Evolutionary conservation across 2,329 filamentous ascomycete genomes (phyloP).

Genomic region (Hypoxylon sp.): DNA sequence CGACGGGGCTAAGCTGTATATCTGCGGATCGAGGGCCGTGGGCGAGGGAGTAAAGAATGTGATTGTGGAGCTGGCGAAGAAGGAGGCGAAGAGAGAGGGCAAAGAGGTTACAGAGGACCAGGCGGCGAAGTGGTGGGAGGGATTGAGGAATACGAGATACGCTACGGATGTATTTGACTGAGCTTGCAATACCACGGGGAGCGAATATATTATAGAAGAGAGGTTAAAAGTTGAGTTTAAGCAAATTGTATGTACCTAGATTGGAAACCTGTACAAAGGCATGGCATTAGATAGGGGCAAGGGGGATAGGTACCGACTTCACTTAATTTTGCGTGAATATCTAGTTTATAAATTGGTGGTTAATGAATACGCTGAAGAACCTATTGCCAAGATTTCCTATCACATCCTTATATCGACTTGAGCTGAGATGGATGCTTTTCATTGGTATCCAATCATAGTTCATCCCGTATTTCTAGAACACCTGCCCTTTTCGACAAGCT

Average conservation of each 20-base stretch:
- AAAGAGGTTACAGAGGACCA: conserved; percentile 58
- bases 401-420: not conserved
- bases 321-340: conserved; percentile 3
- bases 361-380: not conserved
- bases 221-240: not conserved
- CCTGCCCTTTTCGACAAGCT: conserved; percentile 29
- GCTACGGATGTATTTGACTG: conserved; percentile 74
- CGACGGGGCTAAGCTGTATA: conserved; percentile 69
- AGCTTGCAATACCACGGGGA: not conserved
- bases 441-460: conserved; percentile 20
- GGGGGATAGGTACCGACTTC: conserved; percentile 2
- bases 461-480: conserved; percentile 15
- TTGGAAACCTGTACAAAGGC: not conserved
- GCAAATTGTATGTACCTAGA: conserved; percentile 7
- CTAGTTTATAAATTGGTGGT: not conserved
- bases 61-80: conserved; percentile 55
- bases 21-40: conserved; percentile 73
- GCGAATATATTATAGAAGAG: conserved; percentile 44
- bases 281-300: not conserved
- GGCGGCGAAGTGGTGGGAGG: conserved; percentile 65
- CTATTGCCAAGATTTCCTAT: not conserved
- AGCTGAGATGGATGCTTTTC: not conserved
- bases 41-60: conserved; percentile 64
- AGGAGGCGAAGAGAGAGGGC: conserved; percentile 46
- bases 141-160: conserved; percentile 68